These are phyloP conservation scores for Gryganskiella cystojenkinii DNA, from an alignment of 192 early-diverging fungal species.

Conservation along the genomic window DNA sequence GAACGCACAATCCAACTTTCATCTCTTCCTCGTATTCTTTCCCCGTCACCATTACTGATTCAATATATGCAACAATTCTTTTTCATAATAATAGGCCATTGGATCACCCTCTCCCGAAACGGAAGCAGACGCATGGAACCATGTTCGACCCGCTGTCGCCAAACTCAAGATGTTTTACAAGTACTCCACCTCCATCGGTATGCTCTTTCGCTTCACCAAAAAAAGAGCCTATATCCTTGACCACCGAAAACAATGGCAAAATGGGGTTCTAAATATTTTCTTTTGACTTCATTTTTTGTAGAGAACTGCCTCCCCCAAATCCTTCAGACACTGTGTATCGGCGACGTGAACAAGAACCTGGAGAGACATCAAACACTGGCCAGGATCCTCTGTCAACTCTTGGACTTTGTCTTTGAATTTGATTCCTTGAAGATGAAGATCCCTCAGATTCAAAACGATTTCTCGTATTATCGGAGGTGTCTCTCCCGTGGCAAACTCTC, in stretches of 20 bases:
- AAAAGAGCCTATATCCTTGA: not conserved
- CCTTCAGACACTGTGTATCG: constrained; percentile 73
- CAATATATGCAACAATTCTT: too few relatives aligned
- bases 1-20: too few relatives aligned
- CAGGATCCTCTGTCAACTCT: constrained; percentile 81
- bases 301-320: constrained; percentile 72
- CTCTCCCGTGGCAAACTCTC: constrained; percentile 80
- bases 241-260: not conserved
- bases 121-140: constrained; percentile 91
- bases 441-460: constrained; percentile 94
- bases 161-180: constrained; percentile 87
- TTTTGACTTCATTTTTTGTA: constrained; percentile 44
- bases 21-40: too few relatives aligned
- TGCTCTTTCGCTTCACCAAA: constrained; percentile 14
- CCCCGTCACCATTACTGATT: too few relatives aligned
- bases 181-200: constrained; percentile 80
- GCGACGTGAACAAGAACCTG: constrained; percentile 72
- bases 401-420: constrained; percentile 92
- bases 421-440: constrained; percentile 93
- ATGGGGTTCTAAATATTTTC: not conserved
- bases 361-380: constrained; percentile 84
- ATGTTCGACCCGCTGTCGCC: constrained; percentile 80
- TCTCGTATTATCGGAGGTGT: constrained; percentile 96
- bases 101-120: constrained; percentile 83
- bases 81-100: constrained; percentile 77